phyloP scores from a whole-genome alignment of 352 stramenopile species.

The Pythium biforme region DNA sequence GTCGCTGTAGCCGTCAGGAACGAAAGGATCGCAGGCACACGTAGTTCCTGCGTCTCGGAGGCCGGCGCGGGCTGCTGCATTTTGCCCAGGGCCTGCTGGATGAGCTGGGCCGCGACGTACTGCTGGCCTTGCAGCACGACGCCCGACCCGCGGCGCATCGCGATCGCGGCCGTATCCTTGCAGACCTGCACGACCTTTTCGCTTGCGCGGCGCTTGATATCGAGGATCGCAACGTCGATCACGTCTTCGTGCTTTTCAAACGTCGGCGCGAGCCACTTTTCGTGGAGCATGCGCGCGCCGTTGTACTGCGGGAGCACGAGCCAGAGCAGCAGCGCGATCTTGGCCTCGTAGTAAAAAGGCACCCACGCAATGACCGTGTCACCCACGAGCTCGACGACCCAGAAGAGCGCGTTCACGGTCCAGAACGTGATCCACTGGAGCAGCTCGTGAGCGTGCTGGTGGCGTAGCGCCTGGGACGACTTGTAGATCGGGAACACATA shows the following conservation, averaged over 20 bases:
- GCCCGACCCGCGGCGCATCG: slow-evolving; percentile 55
- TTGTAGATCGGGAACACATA: slow-evolving; percentile 68
- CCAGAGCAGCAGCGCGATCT: slow-evolving; percentile 68
- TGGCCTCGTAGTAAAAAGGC: slow-evolving; percentile 74
- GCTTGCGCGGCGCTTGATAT: slow-evolving; percentile 59
- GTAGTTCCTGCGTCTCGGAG: slow-evolving; percentile 15
- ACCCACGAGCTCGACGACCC: slow-evolving; percentile 54
- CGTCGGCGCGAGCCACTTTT: slow-evolving; percentile 54
- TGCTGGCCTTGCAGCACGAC: slow-evolving; percentile 65
- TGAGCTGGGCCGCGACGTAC: slow-evolving; percentile 57
- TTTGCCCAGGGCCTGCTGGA: slow-evolving; percentile 56
- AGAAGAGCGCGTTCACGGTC: slow-evolving; percentile 63
- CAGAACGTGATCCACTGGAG: slow-evolving; percentile 68
- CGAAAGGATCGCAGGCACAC: slow-evolving; percentile 27
- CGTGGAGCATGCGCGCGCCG: slow-evolving; percentile 52
- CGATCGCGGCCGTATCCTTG: slow-evolving; percentile 62
- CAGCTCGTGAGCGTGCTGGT: slow-evolving; percentile 47
- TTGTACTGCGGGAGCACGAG: slow-evolving; percentile 59
- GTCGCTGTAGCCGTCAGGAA: slow-evolving; percentile 20
- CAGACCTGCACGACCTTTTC: slow-evolving; percentile 66
- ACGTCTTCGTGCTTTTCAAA: slow-evolving; percentile 66
- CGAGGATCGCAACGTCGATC: slow-evolving; percentile 54
- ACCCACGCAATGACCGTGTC: slow-evolving; percentile 58
- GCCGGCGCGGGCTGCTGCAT: slow-evolving; percentile 3
- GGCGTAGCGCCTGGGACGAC: slow-evolving; percentile 44